Percentiles rank a stretch among this genome's conserved stretches.
Evolutionary conservation across 2,329 filamentous ascomycete species (phyloP).

Genomic region (Ophiocordyceps sinensis): DNA sequence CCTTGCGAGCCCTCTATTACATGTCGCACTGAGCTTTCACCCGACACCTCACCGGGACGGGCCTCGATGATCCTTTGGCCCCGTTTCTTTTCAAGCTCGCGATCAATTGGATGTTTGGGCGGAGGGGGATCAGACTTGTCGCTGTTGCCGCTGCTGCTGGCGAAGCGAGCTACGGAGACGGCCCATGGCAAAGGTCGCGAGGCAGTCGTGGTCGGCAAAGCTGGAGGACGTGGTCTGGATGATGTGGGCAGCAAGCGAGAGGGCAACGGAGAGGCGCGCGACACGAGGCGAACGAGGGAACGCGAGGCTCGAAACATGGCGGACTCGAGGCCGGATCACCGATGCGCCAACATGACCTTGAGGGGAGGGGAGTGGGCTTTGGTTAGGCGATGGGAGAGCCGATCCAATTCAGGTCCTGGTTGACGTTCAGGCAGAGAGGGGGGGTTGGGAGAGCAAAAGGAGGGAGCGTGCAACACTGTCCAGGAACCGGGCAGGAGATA

Average conservation of each 20-base stretch:
- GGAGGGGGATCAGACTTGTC: conserved; percentile 9
- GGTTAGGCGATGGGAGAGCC: not conserved
- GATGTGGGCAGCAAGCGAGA: not conserved
- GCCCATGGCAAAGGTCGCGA: not conserved
- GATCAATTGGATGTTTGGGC: conserved; percentile 27
- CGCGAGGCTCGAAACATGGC: conserved; percentile 17
- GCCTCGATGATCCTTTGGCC: conserved; percentile 40
- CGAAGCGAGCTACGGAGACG: conserved; percentile 5
- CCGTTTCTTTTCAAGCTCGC: conserved; percentile 39
- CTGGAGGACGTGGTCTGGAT: not conserved
- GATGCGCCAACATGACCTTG: not conserved
- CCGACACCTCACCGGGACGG: conserved; percentile 45
- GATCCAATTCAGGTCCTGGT: not conserved
- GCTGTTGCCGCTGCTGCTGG: conserved; percentile 6
- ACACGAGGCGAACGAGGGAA: conserved; percentile 9
- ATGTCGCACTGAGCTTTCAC: conserved; percentile 38
- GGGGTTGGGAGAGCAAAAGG: not conserved
- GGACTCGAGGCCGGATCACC: not conserved
- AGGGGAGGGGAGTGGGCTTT: not conserved
- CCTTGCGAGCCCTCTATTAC: conserved; percentile 25
- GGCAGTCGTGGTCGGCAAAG: not conserved
- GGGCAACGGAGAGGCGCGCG: conserved; percentile 1
- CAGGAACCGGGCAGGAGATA: too few relatives aligned
- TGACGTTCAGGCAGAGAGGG: too few relatives aligned
- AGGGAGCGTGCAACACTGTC: not conserved